These are phyloP conservation scores for Chaetomium strumarium DNA, from an alignment of 2,329 filamentous ascomycete species.

Conservation along the genomic window DNA sequence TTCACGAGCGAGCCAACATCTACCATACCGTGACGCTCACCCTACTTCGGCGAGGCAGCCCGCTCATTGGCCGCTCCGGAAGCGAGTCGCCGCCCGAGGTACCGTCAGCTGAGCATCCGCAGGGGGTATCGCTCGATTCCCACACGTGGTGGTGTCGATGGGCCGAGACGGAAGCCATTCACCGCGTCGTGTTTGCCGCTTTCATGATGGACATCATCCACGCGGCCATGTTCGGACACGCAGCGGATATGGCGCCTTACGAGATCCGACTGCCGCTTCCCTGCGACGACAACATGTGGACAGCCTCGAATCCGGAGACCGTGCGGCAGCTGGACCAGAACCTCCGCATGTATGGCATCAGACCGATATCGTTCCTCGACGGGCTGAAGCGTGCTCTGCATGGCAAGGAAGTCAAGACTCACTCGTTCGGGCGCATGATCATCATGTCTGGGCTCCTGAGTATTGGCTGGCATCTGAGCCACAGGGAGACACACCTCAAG, in stretches of 20 bases:
- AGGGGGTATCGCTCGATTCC: conserved; percentile 34
- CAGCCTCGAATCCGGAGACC: conserved; percentile 68
- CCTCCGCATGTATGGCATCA: conserved; percentile 71
- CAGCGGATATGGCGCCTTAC: conserved; percentile 83
- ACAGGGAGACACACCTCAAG: conserved; percentile 76
- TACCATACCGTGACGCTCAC: conserved; percentile 84
- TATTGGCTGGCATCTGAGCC: conserved; percentile 86
- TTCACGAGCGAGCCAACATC: conserved; percentile 86
- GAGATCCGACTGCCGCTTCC: conserved; percentile 81
- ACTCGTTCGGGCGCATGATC: conserved; percentile 82
- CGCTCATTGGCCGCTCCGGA: conserved; percentile 72
- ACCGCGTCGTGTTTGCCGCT: conserved; percentile 78
- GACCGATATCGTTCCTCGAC: conserved; percentile 74
- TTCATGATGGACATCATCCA: conserved; percentile 88
- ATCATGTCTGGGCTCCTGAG: conserved; percentile 88
- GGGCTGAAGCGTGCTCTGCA: conserved; percentile 79
- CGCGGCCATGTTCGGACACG: conserved; percentile 87
- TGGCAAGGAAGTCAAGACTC: conserved; percentile 73
- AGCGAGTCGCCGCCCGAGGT: conserved; percentile 72
- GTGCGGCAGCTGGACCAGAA: conserved; percentile 72
- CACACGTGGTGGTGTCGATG: conserved; percentile 72
- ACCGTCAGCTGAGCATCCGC: conserved; percentile 32
- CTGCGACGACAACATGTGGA: conserved; percentile 83
- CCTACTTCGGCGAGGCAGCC: conserved; percentile 77
- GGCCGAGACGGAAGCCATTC: conserved; percentile 84